Conservation (phyloP, 192 early-diverging fungal genomes). For the Geranomyces michiganensis region DNA sequence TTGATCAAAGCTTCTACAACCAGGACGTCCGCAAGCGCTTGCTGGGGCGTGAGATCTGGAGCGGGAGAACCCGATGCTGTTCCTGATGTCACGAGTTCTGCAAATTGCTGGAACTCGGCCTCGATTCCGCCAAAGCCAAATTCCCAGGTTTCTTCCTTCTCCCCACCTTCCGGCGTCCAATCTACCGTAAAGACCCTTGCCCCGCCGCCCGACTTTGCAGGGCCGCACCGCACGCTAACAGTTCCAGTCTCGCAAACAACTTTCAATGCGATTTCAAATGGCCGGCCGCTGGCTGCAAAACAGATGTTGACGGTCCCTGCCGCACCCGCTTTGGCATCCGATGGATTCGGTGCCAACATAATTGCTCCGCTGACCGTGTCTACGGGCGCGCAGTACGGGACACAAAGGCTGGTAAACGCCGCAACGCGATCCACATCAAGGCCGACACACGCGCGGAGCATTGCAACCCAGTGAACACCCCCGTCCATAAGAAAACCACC, state of each 20-base stretch:
- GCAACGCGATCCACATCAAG: background rate
- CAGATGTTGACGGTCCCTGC: constrained; percentile 21
- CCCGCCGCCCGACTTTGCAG: background rate
- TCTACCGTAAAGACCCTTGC: background rate
- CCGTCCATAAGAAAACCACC: constrained; percentile 29
- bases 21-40: constrained; percentile 21
- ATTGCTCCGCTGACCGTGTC: constrained; percentile 14
- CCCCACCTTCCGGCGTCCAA: constrained; percentile 8
- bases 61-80: background rate
- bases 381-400: constrained; percentile 19
- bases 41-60: constrained; percentile 4
- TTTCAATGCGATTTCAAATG: constrained; percentile 7
- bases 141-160: background rate
- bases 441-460: constrained; percentile 13
- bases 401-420: constrained; percentile 1
- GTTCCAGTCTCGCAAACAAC: constrained; percentile 25
- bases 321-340: background rate
- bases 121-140: constrained; percentile 13
- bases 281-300: constrained; percentile 18
- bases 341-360: background rate
- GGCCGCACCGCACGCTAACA: background rate
- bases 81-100: background rate
- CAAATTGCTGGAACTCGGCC: constrained; percentile 21
- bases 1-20: constrained; percentile 16
- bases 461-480: constrained; percentile 26